phyloP scores from a whole-genome alignment of 208 protist genomes.

The Leishmania aethiopica region DNA sequence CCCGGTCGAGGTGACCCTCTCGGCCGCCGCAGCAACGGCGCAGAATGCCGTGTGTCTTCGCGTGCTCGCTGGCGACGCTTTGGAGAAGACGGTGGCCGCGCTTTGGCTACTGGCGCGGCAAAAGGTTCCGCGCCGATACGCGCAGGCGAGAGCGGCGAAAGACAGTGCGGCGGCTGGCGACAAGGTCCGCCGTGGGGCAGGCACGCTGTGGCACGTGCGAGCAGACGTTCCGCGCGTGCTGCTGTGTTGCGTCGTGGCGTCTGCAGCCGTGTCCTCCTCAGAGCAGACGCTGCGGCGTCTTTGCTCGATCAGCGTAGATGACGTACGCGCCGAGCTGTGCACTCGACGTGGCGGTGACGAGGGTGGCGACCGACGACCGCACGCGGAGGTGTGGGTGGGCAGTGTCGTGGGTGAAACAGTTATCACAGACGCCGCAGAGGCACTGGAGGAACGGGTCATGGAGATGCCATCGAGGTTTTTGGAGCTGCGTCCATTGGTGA shows the following conservation, averaged over 20 bases:
- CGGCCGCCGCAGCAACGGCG: background rate
- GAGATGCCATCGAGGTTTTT: slow-evolving; percentile 7
- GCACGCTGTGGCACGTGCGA: slow-evolving; percentile 8
- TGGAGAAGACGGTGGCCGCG: slow-evolving; percentile 6
- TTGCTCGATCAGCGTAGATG: background rate
- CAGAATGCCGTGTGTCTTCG: background rate
- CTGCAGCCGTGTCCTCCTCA: background rate
- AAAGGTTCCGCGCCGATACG: slow-evolving; percentile 9
- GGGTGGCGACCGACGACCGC: background rate
- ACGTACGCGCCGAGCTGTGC: background rate
- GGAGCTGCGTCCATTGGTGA: background rate
- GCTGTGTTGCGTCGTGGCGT: background rate
- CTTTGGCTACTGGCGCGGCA: slow-evolving; percentile 11
- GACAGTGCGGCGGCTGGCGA: background rate
- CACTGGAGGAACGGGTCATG: background rate
- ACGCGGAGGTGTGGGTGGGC: background rate
- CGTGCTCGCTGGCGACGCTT: background rate
- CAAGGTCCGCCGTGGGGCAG: background rate
- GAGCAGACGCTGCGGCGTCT: background rate
- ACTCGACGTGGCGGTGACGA: background rate
- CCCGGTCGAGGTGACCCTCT: background rate
- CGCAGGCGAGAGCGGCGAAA: background rate
- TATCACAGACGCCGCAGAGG: background rate
- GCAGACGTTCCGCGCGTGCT: background rate
- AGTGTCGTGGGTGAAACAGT: slow-evolving; percentile 10